Base-by-base conservation (phyloP, 345 rosid species). In the Eucalyptus sp. region DNA sequence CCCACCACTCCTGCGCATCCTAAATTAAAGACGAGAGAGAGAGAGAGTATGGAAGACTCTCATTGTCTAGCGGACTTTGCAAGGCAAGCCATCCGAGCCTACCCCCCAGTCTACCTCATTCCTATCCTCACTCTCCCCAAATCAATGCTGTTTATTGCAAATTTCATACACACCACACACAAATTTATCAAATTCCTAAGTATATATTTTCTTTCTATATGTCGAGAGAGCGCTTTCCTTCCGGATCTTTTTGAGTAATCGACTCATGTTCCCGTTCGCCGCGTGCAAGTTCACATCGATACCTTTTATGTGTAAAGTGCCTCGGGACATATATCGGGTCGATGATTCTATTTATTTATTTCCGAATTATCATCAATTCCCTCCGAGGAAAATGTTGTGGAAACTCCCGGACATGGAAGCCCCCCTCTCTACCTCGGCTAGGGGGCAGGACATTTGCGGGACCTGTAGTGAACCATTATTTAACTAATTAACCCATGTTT, bases 1-100 rank as follows among this genome's bases (percentile, higher is more conserved):
- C 92, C 90, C 91, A 89, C 88, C 90, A 86, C 85, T 80, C 33
- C 64, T 87, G 80, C 88, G 87, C 92, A 87, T 83, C 86, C 83
- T 41, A 20, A 76, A 76, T 76, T 76, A 37, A 76, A 76, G 83
- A 76, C 1, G 44, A 33, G 81, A 10, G n/a, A 25, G n/a, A 24
- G 66, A 25, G 66, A 25, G 66, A 56, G 62, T 20, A 20, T 76
- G 83, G 83, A 76, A 41, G 48, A 11, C 48, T 29, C 83, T 41
- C 29, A 6, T 41, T 41, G 83, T 41, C 83, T 76, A 37, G 83
- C 83, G 83, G 83, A 76, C 83, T 76, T 76, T 76, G 83, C 83
- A 76, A 76, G 83, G 83, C 83, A 76, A 76, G 83, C 83, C 83
- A 41, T 64, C 48, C 83, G 29, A 27, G 31, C 62, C 62, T 27